Conservation (phyloP, 2,329 filamentous ascomycete species). For the Apiospora arundinis region DNA sequence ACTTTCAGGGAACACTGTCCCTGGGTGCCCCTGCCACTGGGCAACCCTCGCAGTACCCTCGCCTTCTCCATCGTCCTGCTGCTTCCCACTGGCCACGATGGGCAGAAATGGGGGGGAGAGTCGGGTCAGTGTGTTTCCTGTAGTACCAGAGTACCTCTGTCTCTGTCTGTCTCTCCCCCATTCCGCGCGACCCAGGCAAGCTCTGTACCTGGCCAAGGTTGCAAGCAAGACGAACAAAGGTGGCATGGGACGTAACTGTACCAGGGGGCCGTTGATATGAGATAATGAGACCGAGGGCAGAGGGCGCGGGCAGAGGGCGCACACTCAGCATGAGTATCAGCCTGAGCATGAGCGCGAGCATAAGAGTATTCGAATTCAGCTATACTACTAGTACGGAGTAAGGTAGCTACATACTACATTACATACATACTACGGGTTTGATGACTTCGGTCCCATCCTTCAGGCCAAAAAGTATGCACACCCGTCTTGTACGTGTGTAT, state of each 20-base stretch:
- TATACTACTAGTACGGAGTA: background rate
- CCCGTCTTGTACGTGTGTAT: slow-evolving; percentile 7
- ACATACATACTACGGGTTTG: too few relatives aligned
- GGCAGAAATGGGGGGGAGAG: background rate
- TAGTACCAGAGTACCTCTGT: slow-evolving; percentile 14
- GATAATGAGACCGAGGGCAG: slow-evolving; percentile 14
- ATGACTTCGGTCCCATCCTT: background rate
- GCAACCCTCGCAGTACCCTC: background rate
- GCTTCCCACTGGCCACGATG: slow-evolving; percentile 14
- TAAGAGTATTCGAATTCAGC: background rate
- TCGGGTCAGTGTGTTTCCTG: slow-evolving; percentile 12
- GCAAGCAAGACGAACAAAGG: slow-evolving; percentile 7
- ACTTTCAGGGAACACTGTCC: slow-evolving; percentile 16
- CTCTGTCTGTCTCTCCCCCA: slow-evolving; percentile 13
- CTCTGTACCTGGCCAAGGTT: slow-evolving; percentile 10
- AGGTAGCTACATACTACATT: too few relatives aligned
- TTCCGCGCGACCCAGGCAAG: slow-evolving; percentile 5
- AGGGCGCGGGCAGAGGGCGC: too few relatives aligned
- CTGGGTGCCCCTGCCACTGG: slow-evolving; percentile 6
- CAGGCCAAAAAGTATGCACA: background rate
- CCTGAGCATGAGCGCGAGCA: background rate
- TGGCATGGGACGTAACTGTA: slow-evolving; percentile 9
- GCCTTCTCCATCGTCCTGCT: slow-evolving; percentile 4
- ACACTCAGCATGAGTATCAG: background rate
- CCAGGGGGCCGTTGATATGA: background rate